Evolutionary conservation across 192 early-diverging fungal genomes (phyloP).

Genomic region (Entomortierella lignicola): DNA sequence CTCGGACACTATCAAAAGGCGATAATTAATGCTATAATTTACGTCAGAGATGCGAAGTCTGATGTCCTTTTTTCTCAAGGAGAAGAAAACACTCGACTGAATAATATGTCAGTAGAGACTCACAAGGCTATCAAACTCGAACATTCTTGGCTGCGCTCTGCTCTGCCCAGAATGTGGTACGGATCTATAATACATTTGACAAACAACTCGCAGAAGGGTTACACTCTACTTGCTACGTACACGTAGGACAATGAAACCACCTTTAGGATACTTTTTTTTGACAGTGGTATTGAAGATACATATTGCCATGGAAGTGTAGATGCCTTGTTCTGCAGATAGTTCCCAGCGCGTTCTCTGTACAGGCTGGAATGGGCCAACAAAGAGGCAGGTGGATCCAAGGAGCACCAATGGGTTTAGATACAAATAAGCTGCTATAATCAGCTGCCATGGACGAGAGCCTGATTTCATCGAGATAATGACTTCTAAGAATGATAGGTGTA

Average conservation of each 20-base stretch:
- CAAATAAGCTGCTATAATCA: slow-evolving; percentile 19
- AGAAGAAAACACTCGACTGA: too few species aligned
- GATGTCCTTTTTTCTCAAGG: too few species aligned
- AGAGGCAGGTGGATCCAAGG: slow-evolving; percentile 16
- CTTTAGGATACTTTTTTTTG: slow-evolving; percentile 3
- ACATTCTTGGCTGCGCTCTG: too few species aligned
- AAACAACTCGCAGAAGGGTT: too few species aligned
- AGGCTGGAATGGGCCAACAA: slow-evolving; percentile 22
- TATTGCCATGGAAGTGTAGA: slow-evolving; percentile 24
- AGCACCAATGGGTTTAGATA: slow-evolving; percentile 15
- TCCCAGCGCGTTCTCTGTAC: slow-evolving; percentile 12
- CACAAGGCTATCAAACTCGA: too few species aligned
- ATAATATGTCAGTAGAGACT: too few species aligned
- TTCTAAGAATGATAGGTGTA: not conserved
- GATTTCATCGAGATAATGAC: slow-evolving; percentile 23
- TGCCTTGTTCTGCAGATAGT: slow-evolving; percentile 10
- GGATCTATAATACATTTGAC: too few species aligned
- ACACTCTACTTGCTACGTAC: not conserved
- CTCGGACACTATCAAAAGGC: slow-evolving; percentile 1
- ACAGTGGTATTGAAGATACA: slow-evolving; percentile 14
- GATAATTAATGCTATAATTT: not conserved
- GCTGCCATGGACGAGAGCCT: not conserved
- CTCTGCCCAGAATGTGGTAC: too few species aligned
- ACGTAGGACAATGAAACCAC: slow-evolving; percentile 14
- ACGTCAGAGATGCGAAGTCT: not conserved